Conservation (phyloP, 2,329 filamentous ascomycete species). For the Coniochaeta prunicola region DNA sequence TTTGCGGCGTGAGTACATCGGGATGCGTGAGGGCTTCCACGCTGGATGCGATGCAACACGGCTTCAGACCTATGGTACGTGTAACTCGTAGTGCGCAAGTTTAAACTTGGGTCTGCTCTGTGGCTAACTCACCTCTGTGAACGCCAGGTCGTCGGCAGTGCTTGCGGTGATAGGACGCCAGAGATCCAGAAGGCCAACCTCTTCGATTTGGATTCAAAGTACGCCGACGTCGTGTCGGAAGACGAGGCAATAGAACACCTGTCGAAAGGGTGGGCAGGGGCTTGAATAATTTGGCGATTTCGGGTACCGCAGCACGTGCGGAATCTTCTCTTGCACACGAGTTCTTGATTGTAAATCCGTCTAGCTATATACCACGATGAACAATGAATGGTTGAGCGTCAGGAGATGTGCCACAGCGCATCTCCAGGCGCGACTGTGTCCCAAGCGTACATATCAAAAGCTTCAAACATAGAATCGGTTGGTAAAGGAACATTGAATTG, state of each 20-base stretch:
- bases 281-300: no score
- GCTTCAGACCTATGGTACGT: slow-evolving; percentile 26
- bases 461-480: background rate
- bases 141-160: slow-evolving; percentile 28
- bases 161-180: slow-evolving; percentile 33
- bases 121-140: no score
- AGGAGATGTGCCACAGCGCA: background rate
- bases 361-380: background rate
- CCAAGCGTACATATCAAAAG: slow-evolving; percentile 1
- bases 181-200: slow-evolving; percentile 34
- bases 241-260: slow-evolving; percentile 24
- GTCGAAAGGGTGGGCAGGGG: background rate
- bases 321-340: no score
- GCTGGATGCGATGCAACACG: slow-evolving; percentile 29
- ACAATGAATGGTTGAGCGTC: no score
- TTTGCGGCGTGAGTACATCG: slow-evolving; percentile 41
- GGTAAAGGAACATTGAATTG: slow-evolving; percentile 1
- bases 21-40: slow-evolving; percentile 36
- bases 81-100: background rate
- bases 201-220: slow-evolving; percentile 36
- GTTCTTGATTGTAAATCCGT: background rate
- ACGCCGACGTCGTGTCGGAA: slow-evolving; percentile 33
- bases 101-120: no score
- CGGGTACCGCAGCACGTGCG: no score
- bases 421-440: background rate